These are phyloP conservation scores for Leccinum imitatum DNA, from an alignment of 768 basidiomycete genomes.

Conservation along the genomic window DNA sequence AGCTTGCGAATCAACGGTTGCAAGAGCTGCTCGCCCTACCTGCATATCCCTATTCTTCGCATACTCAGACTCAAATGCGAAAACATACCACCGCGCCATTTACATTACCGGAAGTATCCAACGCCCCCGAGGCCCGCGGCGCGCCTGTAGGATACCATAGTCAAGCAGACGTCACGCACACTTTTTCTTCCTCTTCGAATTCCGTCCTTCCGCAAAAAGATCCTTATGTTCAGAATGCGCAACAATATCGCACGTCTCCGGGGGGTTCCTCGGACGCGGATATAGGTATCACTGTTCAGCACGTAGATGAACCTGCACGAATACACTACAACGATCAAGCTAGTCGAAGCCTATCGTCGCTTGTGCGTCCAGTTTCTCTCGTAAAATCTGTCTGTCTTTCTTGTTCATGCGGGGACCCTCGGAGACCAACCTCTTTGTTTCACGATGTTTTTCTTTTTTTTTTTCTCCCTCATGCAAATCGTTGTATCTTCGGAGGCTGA, in stretches of 20 bases:
- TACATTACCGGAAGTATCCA: not conserved
- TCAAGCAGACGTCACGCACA: not conserved
- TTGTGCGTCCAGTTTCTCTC: constrained; percentile 20
- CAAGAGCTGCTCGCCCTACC: constrained; percentile 24
- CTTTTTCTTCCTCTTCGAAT: constrained; percentile 8
- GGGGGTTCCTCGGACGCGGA: constrained; percentile 2
- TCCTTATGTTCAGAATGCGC: constrained; percentile 4
- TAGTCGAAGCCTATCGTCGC: constrained; percentile 21
- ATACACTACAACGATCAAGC: constrained; percentile 17
- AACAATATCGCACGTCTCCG: constrained; percentile 7
- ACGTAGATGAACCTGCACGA: constrained; percentile 7
- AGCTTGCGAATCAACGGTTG: constrained; percentile 21
- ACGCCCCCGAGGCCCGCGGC: not conserved
- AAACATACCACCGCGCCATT: not conserved
- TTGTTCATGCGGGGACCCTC: not conserved
- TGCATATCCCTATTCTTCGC: constrained; percentile 2
- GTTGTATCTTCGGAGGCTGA: not conserved
- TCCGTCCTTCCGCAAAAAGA: not conserved
- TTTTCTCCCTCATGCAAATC: not conserved
- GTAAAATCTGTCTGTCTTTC: not conserved
- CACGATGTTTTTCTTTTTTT: not conserved
- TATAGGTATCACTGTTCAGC: constrained; percentile 21
- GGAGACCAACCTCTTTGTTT: not conserved
- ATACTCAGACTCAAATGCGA: not conserved
- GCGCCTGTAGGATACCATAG: constrained; percentile 1